Evolutionary conservation across 768 basidiomycete species (phyloP), one percentile per base, ranked within the genome.

Genomic region (Mycena latifolia): DNA sequence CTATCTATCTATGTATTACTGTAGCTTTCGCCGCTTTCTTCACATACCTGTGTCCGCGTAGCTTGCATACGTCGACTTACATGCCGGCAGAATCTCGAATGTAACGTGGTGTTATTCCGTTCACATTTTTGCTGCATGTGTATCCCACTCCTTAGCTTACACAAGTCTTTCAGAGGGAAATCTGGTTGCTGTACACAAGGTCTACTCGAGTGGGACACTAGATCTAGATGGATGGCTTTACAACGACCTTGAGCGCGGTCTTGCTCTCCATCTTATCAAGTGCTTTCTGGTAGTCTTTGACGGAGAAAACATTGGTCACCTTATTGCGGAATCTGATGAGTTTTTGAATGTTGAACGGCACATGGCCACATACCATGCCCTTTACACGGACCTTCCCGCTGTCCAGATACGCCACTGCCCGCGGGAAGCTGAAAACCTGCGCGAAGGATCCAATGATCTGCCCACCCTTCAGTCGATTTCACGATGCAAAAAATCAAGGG

Each of bases 371-470:
- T 37, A 76, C 77, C 76, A 78, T 76, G 15, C 77, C 91, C 83
- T 91, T 89, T 25, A 92, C 86, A 59, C 83, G 91, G 72, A 96
- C 82, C 80, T 94, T 95, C 9, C 93, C 92, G 68, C 88, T 88
- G 72, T 97, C 95, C 22, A 97, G 88, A 76, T 96, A 96, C 15
- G 89, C 92, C 37, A 97, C 88, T 2, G 95, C 94, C 7, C 95
- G 89, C 47, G 94, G 93, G 90, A 97, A 96, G 78, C 94, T 95
- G 79, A 83, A 90, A 0, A 90, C 90, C 70, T 96, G 95, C 11
- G 94, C 92, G 82, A 95, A 96, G 0, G 94, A 96, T 15, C 94
- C 94, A 64, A 95, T 93, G 71, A 95, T 95, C 92, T 93, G 59
- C 39, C 31, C 39, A n/a, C 20, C 10, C 29, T 14, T 46, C 2